These are phyloP conservation scores for Colletotrichum sp. DNA, from an alignment of 2,329 filamentous ascomycete species.

Conservation along the genomic window DNA sequence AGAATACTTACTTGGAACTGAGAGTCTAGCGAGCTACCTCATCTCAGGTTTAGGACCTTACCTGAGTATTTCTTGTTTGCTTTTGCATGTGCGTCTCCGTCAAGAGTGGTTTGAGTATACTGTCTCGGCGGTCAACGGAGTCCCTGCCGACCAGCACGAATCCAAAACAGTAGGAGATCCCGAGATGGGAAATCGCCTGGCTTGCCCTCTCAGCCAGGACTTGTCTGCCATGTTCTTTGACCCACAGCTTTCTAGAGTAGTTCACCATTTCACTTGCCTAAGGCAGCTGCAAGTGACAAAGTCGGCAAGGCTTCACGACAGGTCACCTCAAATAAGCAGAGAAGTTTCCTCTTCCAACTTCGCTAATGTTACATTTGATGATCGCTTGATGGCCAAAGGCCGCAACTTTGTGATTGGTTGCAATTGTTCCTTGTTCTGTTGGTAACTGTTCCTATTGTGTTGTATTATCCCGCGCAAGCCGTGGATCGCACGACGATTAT, in stretches of 20 bases:
- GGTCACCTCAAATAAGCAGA: neutral
- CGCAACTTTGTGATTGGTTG: accelerated
- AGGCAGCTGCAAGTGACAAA: neutral
- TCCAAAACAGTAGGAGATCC: neutral
- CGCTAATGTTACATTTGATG: neutral
- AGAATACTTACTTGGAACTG: no score
- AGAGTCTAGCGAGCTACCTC: no score
- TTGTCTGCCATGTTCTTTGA: no score
- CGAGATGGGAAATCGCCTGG: neutral
- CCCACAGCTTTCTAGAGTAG: no score
- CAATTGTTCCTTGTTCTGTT: accelerated
- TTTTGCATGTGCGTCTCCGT: no score
- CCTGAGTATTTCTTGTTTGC: no score
- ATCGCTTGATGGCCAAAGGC: neutral
- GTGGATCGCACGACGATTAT: neutral
- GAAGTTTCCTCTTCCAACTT: neutral
- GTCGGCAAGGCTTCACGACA: neutral
- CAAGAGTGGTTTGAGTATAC: no score
- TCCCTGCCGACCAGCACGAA: no score
- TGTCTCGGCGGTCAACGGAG: no score
- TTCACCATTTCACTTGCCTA: neutral
- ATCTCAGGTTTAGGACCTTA: no score
- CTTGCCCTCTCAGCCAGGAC: no score
- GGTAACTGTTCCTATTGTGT: neutral
- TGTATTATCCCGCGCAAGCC: neutral